Base-by-base conservation (phyloP, 2,329 filamentous ascomycete genomes). In the Colletotrichum endophyticum region DNA sequence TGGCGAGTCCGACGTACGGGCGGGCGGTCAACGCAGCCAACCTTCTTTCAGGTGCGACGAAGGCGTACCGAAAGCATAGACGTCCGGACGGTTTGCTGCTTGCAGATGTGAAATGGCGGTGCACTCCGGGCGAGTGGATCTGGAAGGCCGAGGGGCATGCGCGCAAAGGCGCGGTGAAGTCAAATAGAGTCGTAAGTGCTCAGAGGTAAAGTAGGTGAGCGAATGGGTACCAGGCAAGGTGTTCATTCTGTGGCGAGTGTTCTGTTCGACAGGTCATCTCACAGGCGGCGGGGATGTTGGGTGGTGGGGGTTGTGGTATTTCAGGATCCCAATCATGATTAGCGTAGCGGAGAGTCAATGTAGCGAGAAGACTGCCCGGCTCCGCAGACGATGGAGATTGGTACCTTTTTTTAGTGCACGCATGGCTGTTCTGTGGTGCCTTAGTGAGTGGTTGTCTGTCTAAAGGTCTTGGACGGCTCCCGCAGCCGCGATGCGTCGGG, bases 351-450 rank as follows among this genome's bases (percentile, higher is more conserved):
- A 62, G 68, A 70, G 66, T 62, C 68, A 70, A 70, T 63, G 39
- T 73, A 67, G 73, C 30, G 69, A 59, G 49, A 19, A 72, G 39
- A 44, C 62, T 34, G 63, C 15, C 53, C 13, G 73, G 57, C 68
- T 67, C 73, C 73, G 63, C 73, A 75, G 25, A 67, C 25, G 28
- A 75, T 75, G 73, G 73, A 57, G 63, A 27, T 63, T 62, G 25
- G 30, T 36, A 63, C 73, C 39, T 32, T 67, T 75, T 75, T 75
- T 75, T 73, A 75, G 73, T 64, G 70, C 63, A 68, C 32, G 56
- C 53, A 56, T 57, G 44, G 44, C 44, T 53, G 44, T 53, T 53
- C 44, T 22, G 44, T 59, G 59, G 32, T 64, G 66, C 44, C 44
- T n/a, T 53, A 67, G 44, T 22, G 44, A 22, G 44, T n/a, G n/a